Base-by-base conservation (phyloP, 495 filamentous ascomycete genomes). In the Astrocystis sublimbata region DNA sequence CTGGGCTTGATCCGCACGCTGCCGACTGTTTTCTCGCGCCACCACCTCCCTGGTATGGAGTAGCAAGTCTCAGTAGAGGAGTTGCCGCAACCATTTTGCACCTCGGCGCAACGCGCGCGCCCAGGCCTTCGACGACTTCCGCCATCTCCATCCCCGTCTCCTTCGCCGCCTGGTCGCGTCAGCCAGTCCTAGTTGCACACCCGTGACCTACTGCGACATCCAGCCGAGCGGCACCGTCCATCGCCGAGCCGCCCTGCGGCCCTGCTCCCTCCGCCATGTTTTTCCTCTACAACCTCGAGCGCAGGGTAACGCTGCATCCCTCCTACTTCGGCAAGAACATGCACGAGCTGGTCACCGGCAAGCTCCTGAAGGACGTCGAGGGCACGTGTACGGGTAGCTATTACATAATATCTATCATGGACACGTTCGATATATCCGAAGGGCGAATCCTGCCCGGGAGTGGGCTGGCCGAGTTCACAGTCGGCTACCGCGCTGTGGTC, bases 341-440 rank as follows among this genome's bases (percentile, higher is more conserved):
- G 82, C 87, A 90, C 55, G 89, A 96, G 56, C 87, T 96, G 69
- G 87, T 98, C 7, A 91, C 89, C 41, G 86, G 87, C 53, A 89
- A 92, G 64, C 86, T 98, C 17, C 84, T 96, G 60, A 87, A 89
- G 68, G 93, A 97, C 71, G 92, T 96, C 52, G 94, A 98, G 75
- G 94, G 94, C 19, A 91, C 90, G 13, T 94, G 91, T 76, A 92
- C 90, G 0, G 94, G 96, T 46, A 88, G 88, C 68, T 96, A 93
- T 79, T 97, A 92, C 68, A 93, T 98, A 71, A 93, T 98, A 58
- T 93, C 91, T 68, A 91, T 98, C 49, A 92, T 98, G 85, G 94
- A 98, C 72, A 86, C 91, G 46, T 91, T 92, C 58, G 88, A 97
- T 63, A 89, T 98, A 65, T 93, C 91, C 15, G 90, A 96, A 65